Conservation (phyloP, 2,329 filamentous ascomycete genomes). For the Nectriaceae sp. region DNA sequence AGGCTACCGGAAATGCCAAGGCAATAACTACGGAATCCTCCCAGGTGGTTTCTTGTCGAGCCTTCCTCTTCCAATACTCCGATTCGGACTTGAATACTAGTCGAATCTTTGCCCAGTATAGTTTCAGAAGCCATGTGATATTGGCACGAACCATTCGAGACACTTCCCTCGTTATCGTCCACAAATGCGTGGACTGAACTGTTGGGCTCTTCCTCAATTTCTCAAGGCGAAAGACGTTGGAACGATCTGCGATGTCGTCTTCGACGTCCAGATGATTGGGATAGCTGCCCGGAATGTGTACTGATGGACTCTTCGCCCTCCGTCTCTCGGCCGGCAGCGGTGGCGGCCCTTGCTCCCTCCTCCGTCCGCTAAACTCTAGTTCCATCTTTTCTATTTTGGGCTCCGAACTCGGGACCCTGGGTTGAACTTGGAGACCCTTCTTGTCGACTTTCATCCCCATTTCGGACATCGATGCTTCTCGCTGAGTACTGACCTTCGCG, state of each 20-base stretch:
- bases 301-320: conserved; percentile 4
- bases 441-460: not conserved
- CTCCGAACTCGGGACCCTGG: not conserved
- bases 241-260: conserved; percentile 34
- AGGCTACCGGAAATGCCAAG: conserved; percentile 29
- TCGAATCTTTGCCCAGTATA: conserved; percentile 39
- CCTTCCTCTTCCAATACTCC: conserved; percentile 33
- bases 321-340: not conserved
- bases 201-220: not conserved
- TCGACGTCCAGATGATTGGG: conserved; percentile 25
- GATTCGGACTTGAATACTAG: conserved; percentile 43
- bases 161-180: conserved; percentile 14
- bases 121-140: conserved; percentile 16
- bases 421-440: not conserved
- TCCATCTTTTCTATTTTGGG: not conserved
- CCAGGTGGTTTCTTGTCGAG: conserved; percentile 23
- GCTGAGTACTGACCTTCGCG: not conserved
- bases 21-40: conserved; percentile 26
- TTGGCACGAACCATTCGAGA: conserved; percentile 6
- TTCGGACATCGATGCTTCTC: not conserved
- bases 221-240: conserved; percentile 7
- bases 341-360: not conserved
- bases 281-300: conserved; percentile 30
- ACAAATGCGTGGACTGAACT: conserved; percentile 8
- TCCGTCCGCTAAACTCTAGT: not conserved